These are phyloP conservation scores for Syncephalastrum sp. DNA, from an alignment of 371 early-diverging fungal species.

Conservation along the genomic window DNA sequence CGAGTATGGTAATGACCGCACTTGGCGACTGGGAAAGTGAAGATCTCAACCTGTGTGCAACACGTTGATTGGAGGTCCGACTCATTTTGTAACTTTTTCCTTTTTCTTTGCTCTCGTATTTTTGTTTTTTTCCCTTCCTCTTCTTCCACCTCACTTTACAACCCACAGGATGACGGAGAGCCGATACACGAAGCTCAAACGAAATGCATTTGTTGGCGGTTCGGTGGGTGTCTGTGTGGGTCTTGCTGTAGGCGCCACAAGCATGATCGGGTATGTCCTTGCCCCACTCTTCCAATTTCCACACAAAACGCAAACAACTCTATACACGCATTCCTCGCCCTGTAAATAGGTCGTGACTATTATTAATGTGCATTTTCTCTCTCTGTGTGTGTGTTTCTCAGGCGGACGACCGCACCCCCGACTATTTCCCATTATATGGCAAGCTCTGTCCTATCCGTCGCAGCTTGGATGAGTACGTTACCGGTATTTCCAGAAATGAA, in stretches of 20 bases:
- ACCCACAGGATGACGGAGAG: constrained; percentile 7
- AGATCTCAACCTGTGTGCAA: background rate
- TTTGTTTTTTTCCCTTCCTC: constrained; percentile 1
- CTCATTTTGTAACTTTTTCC: constrained; percentile 1
- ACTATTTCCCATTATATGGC: constrained; percentile 24
- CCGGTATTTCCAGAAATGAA: background rate
- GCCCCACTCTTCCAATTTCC: background rate
- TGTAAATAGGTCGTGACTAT: no score
- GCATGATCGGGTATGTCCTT: constrained; percentile 11
- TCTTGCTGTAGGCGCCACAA: constrained; percentile 17
- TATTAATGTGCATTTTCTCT: no score
- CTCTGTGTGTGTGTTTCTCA: background rate
- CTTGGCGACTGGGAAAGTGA: background rate
- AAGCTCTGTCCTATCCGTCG: constrained; percentile 20
- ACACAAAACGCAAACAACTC: no score
- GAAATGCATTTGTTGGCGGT: constrained; percentile 12
- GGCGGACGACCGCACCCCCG: constrained; percentile 9
- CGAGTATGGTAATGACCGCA: no score
- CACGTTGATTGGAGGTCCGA: background rate
- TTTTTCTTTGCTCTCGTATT: constrained; percentile 6
- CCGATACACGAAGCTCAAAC: constrained; percentile 11
- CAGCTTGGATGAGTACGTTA: constrained; percentile 27
- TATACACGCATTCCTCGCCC: no score
- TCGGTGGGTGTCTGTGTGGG: constrained; percentile 23
- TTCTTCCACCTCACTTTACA: background rate